Base-by-base conservation (phyloP, 257 asterid genomes). In the Handroanthus guayacan region DNA sequence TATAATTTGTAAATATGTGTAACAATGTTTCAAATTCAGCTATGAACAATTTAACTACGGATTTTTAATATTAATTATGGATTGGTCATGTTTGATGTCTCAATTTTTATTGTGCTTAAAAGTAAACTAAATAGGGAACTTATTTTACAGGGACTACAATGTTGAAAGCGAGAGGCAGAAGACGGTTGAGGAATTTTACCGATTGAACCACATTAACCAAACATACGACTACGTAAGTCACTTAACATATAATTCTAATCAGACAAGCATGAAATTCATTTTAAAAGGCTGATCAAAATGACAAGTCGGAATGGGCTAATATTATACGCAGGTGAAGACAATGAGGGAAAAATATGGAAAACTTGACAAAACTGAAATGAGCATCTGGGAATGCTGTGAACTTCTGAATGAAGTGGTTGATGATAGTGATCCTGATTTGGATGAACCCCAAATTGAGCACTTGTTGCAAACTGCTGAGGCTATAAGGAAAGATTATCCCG, bases 101-200 rank as follows among this genome's bases (percentile, higher is more conserved):
- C 31, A 25, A 25, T 0, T 25, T 25, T 25, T 25, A 25, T 25
- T 1, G 31, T 25, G 31, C 31, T 25, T 25, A 25, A 25, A 25
- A 25, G 31, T 25, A 25, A 25, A 20, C 34, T 9, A 18, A 34
- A 62, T 63, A 14, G 31, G 48, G 0, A 7, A 9, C 2, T n/a
- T 64, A 16, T 71, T 25, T 71, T 0, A 62, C 79, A 91, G 97
- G 82, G 90, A 90, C 64, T 91, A 91, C 25, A 72, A 88, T 61
- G 94, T 81, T 0, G 91, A 89, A 67, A 84, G 70, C 55, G 92
- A 85, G 74, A 86, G 97, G 17, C 94, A 89, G 20, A 89, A 89
- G 61, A 74, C 84, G 0, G 97, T 91, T 10, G 97, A 91, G 70
- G 97, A 91, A 69, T 88, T 88, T 83, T 91, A 91, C 38, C 78